Evolutionary conservation across 805 yeast species (phyloP).

Genomic region (Candida schatavii): DNA sequence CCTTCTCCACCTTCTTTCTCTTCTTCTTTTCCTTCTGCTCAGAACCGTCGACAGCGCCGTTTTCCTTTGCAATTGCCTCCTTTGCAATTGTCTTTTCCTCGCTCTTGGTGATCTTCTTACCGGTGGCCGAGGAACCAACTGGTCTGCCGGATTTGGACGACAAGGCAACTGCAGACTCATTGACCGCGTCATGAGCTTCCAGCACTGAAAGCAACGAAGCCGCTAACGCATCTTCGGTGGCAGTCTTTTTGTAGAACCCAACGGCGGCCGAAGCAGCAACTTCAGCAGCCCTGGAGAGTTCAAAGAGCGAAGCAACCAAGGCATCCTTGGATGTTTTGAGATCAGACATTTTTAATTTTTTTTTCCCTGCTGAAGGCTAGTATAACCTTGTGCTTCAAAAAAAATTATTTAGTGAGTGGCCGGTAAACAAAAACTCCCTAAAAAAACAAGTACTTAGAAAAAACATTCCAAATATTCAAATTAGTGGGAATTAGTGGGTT

Average conservation of each 20-base stretch:
- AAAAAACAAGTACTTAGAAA: conserved; percentile 1
- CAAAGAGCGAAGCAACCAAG: conserved; percentile 70
- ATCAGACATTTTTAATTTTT: conserved; percentile 14
- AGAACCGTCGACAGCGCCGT: background rate
- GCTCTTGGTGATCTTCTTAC: conserved; percentile 22
- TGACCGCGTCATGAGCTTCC: conserved; percentile 27
- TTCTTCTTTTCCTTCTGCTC: conserved; percentile 38
- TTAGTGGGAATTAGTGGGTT: conserved; percentile 5
- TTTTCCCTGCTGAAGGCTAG: no score
- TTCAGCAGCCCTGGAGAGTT: conserved; percentile 80
- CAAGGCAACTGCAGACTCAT: conserved; percentile 12
- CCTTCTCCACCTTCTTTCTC: conserved; percentile 53
- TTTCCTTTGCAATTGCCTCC: conserved; percentile 7
- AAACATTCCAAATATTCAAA: background rate
- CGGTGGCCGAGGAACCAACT: conserved; percentile 14
- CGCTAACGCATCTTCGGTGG: conserved; percentile 40
- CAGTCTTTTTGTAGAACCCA: conserved; percentile 61
- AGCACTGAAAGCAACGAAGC: conserved; percentile 37
- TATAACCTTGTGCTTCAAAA: background rate
- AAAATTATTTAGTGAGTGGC: conserved; percentile 1
- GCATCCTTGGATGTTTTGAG: conserved; percentile 23
- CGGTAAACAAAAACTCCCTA: background rate
- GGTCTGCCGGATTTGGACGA: conserved; percentile 9
- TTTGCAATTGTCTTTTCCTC: background rate
- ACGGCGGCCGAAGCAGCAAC: conserved; percentile 81